phyloP scores from a whole-genome alignment of 2,329 filamentous ascomycete species.

The Xylaria sp. region DNA sequence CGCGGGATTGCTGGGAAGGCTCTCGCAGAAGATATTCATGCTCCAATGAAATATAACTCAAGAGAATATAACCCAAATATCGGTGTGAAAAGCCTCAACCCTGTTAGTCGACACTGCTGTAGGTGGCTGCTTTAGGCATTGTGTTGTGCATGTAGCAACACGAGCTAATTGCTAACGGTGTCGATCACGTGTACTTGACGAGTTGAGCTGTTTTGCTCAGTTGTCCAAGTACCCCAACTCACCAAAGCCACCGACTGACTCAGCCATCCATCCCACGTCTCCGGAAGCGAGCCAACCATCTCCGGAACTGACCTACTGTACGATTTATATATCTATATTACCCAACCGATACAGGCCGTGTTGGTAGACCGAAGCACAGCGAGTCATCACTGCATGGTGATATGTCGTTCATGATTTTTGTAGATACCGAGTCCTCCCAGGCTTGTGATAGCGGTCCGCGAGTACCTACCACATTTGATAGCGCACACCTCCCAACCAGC shows the following conservation, averaged over 20 bases:
- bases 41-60: not conserved
- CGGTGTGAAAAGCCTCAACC: constrained; percentile 1
- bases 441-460: constrained; percentile 3
- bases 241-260: constrained; percentile 15
- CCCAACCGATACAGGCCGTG: constrained; percentile 10
- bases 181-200: constrained; percentile 21
- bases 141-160: constrained; percentile 1
- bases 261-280: constrained; percentile 22
- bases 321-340: constrained; percentile 22
- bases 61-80: not conserved
- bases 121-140: not conserved
- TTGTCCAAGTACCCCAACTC: constrained; percentile 10
- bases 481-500: constrained; percentile 2
- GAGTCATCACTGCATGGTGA: constrained; percentile 22
- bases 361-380: constrained; percentile 4
- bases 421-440: not conserved
- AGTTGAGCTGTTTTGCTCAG: constrained; percentile 3
- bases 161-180: not conserved
- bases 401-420: not conserved
- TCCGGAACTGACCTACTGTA: not conserved
- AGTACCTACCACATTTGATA: constrained; percentile 21
- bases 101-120: not conserved
- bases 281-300: constrained; percentile 28
- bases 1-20: not conserved
- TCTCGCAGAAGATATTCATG: not conserved